Base-by-base conservation (phyloP, 2,329 filamentous ascomycete species). In the Fusarium graminum region DNA sequence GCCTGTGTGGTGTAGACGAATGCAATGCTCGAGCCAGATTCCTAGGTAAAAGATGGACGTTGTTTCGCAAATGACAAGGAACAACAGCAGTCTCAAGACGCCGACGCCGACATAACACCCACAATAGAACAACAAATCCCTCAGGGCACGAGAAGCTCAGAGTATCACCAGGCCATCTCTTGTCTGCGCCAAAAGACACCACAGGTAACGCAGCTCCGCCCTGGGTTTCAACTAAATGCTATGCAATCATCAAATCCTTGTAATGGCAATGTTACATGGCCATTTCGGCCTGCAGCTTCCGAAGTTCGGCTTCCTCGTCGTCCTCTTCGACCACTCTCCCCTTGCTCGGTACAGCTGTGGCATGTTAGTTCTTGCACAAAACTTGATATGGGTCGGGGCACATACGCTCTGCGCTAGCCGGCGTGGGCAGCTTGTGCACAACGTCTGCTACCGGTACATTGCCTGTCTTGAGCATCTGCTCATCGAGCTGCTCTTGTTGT, bases 261-360 rank as follows among this genome's bases (percentile, higher is more conserved):
- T 59, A 51, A 38, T 41, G 17, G 39, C 47, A 41, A 19, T 42
- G 57, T 84, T 75, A 97, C 90, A 97, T 97, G 68, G 94, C 94
- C 94, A 98, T 98, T 80, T 97, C 94, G 34, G 93, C 94, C 78
- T 97, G 93, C 71, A 99, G 80, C 81, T 95, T 97, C 79, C 91
- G 88, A 75, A 98, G 83, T 82, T 98, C 94, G 74, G 90, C 94
- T 79, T 98, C 94, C 76, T 98, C 95, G 85, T 98, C 94, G 78
- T 97, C 94, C 78, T 97, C 93, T 76, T 91, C 89, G 70, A 76
- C 77, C 63, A 81, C 80, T 70, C 87, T 72, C 55, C 72, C 75
- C 72, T 73, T 76, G 67, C 53, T 74, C 30, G 77, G 72, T 28
- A 78, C 65, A 52, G 75, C 78, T 79, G 46, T 44, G 43, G 17